A percentile compares a stretch with the other conserved stretches of the same genome.
These are phyloP conservation scores for Heimioporus sp. DNA, from an alignment of 768 basidiomycete species.

Conservation along the genomic window DNA sequence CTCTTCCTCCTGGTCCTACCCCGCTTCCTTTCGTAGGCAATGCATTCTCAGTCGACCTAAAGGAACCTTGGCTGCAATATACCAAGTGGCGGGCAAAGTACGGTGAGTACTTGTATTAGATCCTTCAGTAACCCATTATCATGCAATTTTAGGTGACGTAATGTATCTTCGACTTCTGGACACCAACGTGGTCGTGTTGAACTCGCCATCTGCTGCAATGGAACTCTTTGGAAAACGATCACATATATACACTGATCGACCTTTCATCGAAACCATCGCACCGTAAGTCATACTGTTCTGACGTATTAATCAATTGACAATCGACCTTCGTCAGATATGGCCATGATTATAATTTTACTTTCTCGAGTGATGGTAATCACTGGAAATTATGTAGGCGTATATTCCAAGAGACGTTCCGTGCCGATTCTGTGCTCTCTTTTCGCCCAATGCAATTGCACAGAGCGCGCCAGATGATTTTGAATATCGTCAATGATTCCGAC, in stretches of 20 bases:
- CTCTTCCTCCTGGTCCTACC: constrained; percentile 12
- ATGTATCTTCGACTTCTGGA: constrained; percentile 47
- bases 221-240: constrained; percentile 48
- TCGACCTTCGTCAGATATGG: constrained; percentile 1
- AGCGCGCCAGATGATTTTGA: not conserved
- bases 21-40: constrained; percentile 2
- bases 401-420: constrained; percentile 4
- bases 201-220: constrained; percentile 36
- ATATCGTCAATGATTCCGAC: not conserved
- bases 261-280: constrained; percentile 19
- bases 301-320: not conserved
- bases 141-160: constrained; percentile 33
- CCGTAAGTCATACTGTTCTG: constrained; percentile 1
- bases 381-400: constrained; percentile 3
- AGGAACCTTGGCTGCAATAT: not conserved
- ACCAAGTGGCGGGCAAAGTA: constrained; percentile 2
- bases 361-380: not conserved
- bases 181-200: constrained; percentile 42
- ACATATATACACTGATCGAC: constrained; percentile 48
- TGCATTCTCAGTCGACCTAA: constrained; percentile 1
- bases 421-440: not conserved
- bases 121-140: not conserved
- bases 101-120: not conserved
- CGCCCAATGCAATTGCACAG: constrained; percentile 4
- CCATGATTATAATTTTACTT: constrained; percentile 1